Evolutionary conservation across 1,284 basidiomycete genomes (phyloP), one percentile per base, ranked within the genome.

Genomic region (Ustilago nuda): DNA sequence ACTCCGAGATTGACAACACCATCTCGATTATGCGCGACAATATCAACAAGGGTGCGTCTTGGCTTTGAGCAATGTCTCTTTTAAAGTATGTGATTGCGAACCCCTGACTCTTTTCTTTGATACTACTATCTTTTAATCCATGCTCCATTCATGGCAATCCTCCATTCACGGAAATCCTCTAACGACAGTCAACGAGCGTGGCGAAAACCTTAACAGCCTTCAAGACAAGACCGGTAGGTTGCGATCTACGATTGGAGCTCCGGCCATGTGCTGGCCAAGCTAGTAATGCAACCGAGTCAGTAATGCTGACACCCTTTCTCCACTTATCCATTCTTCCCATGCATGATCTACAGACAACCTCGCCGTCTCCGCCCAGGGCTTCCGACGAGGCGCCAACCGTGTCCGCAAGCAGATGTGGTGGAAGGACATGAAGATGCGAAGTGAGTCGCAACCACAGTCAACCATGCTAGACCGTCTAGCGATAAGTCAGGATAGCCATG

Each of bases 281-380:
- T 19, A 19, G 43, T 45, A 19, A 8, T 45, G 15, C 32, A 48
- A n/a, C 32, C 17, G 36, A 23, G 11, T 13, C 48, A 13, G 13
- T 50, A 19, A 48, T 48, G 36, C 50, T 52, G 37, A 61, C 39
- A 41, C 50, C 3, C 30, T 51, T 59, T 12, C 36, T 37, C 8
- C 13, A n/a, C 3, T 2, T 37, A 13, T 33, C 30, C n/a, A 23
- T n/a, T 13, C 43, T 32, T 32, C 39, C n/a, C 13, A 15, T 33
- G 4, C 8, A 32, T 52, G 33, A 23, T 8, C 15, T 32, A 66
- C 70, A 96, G 96, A 99, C 87, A 98, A 93, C 86, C 91, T 99
- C 66, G 95, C 96, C 35, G 94, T 98, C 43, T 98, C 95, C n/a
- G 97, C 96, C 12, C 97, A 99, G 88, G 95, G 95, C 35, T 99